These are phyloP conservation scores for Suaeda aralocaspica DNA, from an alignment of 148 eudicot genomes.

Conservation along the genomic window DNA sequence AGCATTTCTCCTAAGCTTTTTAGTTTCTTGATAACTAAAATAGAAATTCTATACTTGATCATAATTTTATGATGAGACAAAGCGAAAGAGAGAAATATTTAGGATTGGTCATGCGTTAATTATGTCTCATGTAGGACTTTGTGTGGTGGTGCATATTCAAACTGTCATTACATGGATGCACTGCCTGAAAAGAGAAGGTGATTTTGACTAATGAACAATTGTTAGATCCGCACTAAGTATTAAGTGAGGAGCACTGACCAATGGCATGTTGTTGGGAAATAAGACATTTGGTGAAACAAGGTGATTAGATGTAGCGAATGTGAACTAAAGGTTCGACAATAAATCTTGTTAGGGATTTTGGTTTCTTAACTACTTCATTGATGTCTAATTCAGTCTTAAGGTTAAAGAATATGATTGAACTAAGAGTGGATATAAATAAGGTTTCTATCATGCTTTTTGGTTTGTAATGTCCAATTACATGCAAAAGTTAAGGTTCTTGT, in stretches of 20 bases:
- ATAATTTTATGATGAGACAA: conserved; percentile 6
- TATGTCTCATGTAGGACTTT: conserved; percentile 9
- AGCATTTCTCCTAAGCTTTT: conserved; percentile 13
- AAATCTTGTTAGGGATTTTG: not conserved
- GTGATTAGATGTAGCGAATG: conserved; percentile 8
- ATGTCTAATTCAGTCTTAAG: not conserved
- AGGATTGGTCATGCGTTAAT: conserved; percentile 17
- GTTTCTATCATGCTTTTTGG: not conserved
- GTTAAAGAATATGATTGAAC: not conserved
- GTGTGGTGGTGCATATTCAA: conserved; percentile 14
- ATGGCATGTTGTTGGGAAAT: conserved; percentile 9
- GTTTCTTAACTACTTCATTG: not conserved
- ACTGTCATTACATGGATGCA: conserved; percentile 7
- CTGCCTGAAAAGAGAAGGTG: conserved; percentile 16
- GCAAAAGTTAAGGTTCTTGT: not conserved
- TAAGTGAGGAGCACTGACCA: conserved; percentile 8
- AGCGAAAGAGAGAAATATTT: conserved; percentile 7
- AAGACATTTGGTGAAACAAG: conserved; percentile 2
- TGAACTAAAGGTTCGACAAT: conserved; percentile 5
- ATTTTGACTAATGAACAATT: conserved; percentile 9
- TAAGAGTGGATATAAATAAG: conserved; percentile 1
- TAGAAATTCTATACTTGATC: conserved; percentile 4
- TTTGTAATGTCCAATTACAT: conserved; percentile 3
- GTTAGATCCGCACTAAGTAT: conserved; percentile 4
- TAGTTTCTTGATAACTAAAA: not conserved